Evolutionary conservation across 768 basidiomycete genomes (phyloP), one percentile per base, ranked within the genome.

Genomic region (Leccinum disarticulatum): DNA sequence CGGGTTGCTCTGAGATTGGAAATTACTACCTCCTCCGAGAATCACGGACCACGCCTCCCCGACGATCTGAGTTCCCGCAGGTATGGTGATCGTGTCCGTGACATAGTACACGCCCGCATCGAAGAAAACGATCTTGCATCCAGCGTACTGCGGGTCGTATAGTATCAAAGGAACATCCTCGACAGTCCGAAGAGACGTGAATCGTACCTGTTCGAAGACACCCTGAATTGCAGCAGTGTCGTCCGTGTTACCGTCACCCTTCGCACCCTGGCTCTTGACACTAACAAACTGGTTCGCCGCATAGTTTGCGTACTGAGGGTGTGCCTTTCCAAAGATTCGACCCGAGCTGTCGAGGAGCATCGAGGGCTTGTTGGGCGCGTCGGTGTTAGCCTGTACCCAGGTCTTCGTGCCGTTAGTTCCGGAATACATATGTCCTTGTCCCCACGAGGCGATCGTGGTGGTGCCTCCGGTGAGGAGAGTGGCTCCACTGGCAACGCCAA

Each of bases 121-220:
- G 68, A 92, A 84, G 77, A 90, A 91, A 52, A 93, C 84, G 68
- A 93, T 86, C 66, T 87, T 90, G 79, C 85, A 85, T 9, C 85
- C 86, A 9, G 86, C 76, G 63, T 80, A 88, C 88, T 90, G 58
- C 3, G 8, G 13, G 46, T 22, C 22, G 22, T 1, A 14, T 30
- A 6, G 3, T 25, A 33, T 25, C 13, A 1, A 31, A 51, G 13
- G 22, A 52, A 48, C 0, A 0, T 3, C 6, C 17, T 8, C 14
- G 3, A 35, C 27, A 3, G n/a, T 19, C 14, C 4, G 25, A 47
- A 3, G 48, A 19, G 3, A 48, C 11, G 17, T 1, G 9, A 36
- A 17, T 1, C 19, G 27, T 59, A 84, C 88, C 74, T 85, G 73
- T 49, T 80, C 66, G 55, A 93, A 80, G n/a, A 90, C 74, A 8